Evolutionary conservation across 108 stramenopile genomes (phyloP), one percentile per base, ranked within the genome.

Genomic region (Parietichytrium sp.): DNA sequence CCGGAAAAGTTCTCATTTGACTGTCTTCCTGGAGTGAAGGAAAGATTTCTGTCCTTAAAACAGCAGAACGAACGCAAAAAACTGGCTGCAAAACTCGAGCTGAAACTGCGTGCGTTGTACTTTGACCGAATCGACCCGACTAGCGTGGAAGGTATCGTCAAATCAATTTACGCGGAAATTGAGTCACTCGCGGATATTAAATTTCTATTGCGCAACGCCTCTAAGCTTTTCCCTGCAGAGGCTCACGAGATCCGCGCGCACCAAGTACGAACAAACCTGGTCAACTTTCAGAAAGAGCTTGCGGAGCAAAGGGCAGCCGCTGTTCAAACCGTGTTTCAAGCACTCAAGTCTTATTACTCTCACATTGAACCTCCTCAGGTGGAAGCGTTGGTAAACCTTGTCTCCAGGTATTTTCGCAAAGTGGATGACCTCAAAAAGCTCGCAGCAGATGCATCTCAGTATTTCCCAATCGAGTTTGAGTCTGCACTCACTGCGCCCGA

Each of bases 401-500:
- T 72, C 45, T 72, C 38, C 20, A n/a, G 38, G 8, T 42, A 33
- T 0, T 72, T 72, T 27, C 33, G 42, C 10, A 72, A 72, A 27
- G 42, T 72, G 38, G 61, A 72, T 16, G 61, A 72, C 23, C 61
- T 72, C 29, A 72, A 72, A 20, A 72, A 72, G 42, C 20, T 72
- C 6, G 61, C 61, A 6, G 61, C 61, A 38, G 61, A 72, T 38
- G 61, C 61, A 16, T 72, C 61, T 6, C 61, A 72, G 20, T 72
- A 72, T 20, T 72, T 72, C 45, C 61, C 61, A 12, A 10, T 42
- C n/a, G 61, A 72, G 61, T 72, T 72, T 72, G 61, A 72, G 42
- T n/a, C n/a, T 45, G 36, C 38, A 10, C 38, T 25, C 10, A 7
- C 20, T 47, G 38, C 23, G 6, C 61, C 61, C 10, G n/a, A n/a